Base-by-base conservation (phyloP, 805 yeast genomes). In the Hemisphaericaspora nanyangensis region DNA sequence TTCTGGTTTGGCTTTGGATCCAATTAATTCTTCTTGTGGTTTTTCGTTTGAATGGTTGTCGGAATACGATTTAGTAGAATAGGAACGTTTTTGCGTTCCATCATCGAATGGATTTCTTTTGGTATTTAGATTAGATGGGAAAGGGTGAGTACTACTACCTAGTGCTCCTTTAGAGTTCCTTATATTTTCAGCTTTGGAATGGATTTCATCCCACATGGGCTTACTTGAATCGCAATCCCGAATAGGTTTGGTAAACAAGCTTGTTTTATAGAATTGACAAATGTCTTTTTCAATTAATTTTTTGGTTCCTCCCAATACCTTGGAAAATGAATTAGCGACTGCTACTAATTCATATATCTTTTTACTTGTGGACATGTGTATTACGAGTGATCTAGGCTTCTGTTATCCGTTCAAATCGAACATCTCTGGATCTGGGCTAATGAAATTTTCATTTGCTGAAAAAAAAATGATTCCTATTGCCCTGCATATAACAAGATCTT, bases 191-290 rank as follows among this genome's bases (percentile, higher is more conserved):
- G 46, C 29, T 19, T 29, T 41, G 15, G 35, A 33, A 18, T 44
- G 37, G 15, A 38, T 29, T 26, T 43, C 49, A 10, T 46, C 39
- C 65, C 65, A 60, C 64, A 60, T 56, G 20, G 38, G 30, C 13
- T 44, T 43, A 25, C 37, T 38, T 16, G 47, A 12, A 42, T 60
- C 65, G 25, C 39, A 42, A 6, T 35, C 38, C 34, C 52, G 45
- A 22, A 53, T 39, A n/a, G 55, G 60, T 6, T 48, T 39, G 19
- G 51, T 48, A 15, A 46, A 24, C 31, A 54, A 43, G 12, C 61
- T 55, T 38, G 43, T 38, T 15, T 50, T 32, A 49, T 52, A 61
- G 44, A 49, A 46, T 11, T 39, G 22, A 19, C 38, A 27, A 20
- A 46, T 38, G 31, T 63, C 67, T n/a, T 38, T 44, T n/a, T 37